Conservation (phyloP, 2,329 filamentous ascomycete species). For the Colletotrichum musicola region DNA sequence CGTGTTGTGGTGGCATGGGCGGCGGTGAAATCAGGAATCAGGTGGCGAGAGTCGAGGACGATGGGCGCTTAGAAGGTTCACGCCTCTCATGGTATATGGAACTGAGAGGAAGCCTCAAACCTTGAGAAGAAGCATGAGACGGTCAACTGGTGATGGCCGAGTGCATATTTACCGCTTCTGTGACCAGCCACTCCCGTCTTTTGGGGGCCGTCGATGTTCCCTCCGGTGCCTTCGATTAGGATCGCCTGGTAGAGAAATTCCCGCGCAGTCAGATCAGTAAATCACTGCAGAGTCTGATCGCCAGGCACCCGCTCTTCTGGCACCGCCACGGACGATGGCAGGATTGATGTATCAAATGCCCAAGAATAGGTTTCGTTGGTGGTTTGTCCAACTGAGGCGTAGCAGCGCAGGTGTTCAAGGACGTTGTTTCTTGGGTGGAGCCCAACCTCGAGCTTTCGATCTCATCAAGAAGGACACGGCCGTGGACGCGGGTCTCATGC, state of each 20-base stretch:
- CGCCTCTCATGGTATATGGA: too few relatives aligned
- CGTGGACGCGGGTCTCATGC: neutral
- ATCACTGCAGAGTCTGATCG: constrained; percentile 6
- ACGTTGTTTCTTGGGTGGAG: neutral
- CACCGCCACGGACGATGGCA: neutral
- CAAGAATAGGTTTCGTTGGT: neutral
- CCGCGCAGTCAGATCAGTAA: too few relatives aligned
- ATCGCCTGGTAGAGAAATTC: constrained; percentile 16
- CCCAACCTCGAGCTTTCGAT: neutral
- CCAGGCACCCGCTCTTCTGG: neutral
- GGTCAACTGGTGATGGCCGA: constrained; percentile 16
- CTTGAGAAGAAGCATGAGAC: neutral
- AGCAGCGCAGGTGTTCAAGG: neutral
- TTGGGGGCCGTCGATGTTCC: neutral
- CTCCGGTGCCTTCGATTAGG: neutral
- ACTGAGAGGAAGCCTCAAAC: too few relatives aligned
- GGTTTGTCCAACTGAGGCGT: neutral
- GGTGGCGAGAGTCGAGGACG: neutral
- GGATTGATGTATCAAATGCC: neutral
- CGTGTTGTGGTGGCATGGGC: neutral
- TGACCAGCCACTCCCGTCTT: neutral
- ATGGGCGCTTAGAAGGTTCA: neutral
- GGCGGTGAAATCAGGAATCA: neutral
- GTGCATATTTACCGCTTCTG: constrained; percentile 2
- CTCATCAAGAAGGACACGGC: neutral